Base-by-base conservation (phyloP, 108 stramenopile genomes). In the Epithemia pelagica region DNA sequence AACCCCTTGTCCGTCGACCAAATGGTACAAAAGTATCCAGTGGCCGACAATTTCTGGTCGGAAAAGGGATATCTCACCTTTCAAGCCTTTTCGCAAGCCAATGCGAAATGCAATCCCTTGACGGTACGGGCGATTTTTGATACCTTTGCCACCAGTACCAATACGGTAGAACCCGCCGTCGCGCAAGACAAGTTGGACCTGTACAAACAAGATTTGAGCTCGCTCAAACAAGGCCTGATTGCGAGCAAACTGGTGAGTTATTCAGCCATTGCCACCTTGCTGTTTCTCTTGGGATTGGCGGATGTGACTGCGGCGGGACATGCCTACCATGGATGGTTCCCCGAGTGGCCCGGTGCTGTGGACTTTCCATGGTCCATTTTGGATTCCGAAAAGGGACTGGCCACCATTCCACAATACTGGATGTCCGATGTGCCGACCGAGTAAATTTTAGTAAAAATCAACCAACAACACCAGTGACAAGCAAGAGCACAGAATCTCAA, bases 51-150 rank as follows among this genome's bases (percentile, higher is more conserved):
- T 67, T 86, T 82, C 61, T 59, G 82, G 37, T 67, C 81, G 54
- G 61, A 66, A 22, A 80, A 71, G 61, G 88, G 88, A 7, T 89
- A 89, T 37, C 84, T 52, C 46, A 84, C 84, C 25, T 89, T 64
- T 73, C 54, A 57, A 5, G 84, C 85, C 22, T 86, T 82, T 64
- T 69, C 61, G 3, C 67, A 67, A 30, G 83, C 79, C 52, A 86
- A 86, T 64, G 68, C 33, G 7, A 76, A 70, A 0, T 71, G 67
- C 59, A 84, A 89, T 81, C 85, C 85, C 1, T 75, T 86, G 62
- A 78, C 85, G 7, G 69, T 89, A n/a, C 74, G 88, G 30, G 88
- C 88, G 28, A 71, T 89, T 21, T 86, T 89, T 69, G 88, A 89
- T 78, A 37, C 65, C 20, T 75, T 77, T 67, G 69, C 79, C 15